phyloP scores from a whole-genome alignment of 192 early-diverging fungal species.

The Coemansia sp. region DNA sequence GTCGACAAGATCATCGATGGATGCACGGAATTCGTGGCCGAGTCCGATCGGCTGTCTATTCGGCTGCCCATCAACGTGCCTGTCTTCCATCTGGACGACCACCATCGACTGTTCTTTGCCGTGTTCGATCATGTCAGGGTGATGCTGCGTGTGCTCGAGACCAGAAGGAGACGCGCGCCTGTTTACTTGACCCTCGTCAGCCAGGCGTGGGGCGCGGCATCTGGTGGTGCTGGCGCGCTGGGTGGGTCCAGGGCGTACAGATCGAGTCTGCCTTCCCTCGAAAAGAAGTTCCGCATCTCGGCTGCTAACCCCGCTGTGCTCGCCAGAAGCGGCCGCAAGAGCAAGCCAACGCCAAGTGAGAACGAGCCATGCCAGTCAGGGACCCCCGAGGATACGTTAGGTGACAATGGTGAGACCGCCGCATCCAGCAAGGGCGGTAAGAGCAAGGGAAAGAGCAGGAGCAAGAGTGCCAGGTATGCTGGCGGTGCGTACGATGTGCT shows the following conservation, averaged over 20 bases:
- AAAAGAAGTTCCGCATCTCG: constrained; percentile 25
- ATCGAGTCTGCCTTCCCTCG: constrained; percentile 22
- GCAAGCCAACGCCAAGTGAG: neutral
- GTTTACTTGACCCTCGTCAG: constrained; percentile 68
- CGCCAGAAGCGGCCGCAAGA: neutral
- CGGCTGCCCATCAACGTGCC: constrained; percentile 33
- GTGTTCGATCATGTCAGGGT: constrained; percentile 70
- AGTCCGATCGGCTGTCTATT: constrained; percentile 27
- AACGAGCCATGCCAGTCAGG: neutral
- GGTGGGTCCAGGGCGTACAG: constrained; percentile 18
- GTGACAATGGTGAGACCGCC: neutral
- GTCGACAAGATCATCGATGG: constrained; percentile 51
- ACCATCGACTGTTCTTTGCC: constrained; percentile 50
- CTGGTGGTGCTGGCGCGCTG: neutral
- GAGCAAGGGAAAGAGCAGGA: neutral
- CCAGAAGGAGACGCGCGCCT: constrained; percentile 62
- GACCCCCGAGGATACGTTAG: neutral
- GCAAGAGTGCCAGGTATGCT: neutral
- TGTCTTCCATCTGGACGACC: constrained; percentile 30
- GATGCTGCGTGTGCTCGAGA: constrained; percentile 58
- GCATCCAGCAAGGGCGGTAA: constrained; percentile 4
- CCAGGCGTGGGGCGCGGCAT: constrained; percentile 12
- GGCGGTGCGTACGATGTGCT: constrained; percentile 47
- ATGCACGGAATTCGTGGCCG: constrained; percentile 55
- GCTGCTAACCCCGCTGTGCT: constrained; percentile 5